Base-by-base conservation (phyloP, 106 monocot genomes). In the Alisma plantagoaquatica region DNA sequence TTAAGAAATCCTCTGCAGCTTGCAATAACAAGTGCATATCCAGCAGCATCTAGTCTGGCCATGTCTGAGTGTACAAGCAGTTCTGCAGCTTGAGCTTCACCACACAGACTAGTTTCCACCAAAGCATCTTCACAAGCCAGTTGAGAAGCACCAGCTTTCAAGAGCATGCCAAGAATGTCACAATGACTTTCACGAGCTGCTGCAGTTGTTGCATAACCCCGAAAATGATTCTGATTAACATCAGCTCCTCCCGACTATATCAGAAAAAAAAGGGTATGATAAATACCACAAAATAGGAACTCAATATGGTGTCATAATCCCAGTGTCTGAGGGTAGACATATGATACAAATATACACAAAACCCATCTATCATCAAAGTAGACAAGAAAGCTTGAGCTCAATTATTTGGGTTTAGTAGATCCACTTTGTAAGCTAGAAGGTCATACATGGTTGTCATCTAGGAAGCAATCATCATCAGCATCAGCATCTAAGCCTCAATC, bases 81-180 rank as follows among this genome's bases (percentile, higher is more conserved):
- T 51, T 54, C 26, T n/a, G 70, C 73, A 11, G 70, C 60, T 60
- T 77, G 49, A 26, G 54, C 62, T 61, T 77, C 58, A 45, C 62
- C 70, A 58, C 46, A 74, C 30, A 66, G 61, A 64, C 66, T 67
- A 43, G 77, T 73, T 27, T 82, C 82, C 43, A 74, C 23, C 20
- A 82, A 63, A 22, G 82, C 73, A 63, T 82, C 73, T 30, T 82
- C 77, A 66, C 77, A 74, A 49, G 82, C 77, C 30, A 22, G 32
- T 53, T 61, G 70, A 20, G 82, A 77, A 17, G 61, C 61, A 22
- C 82, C 73, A 29, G 68, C 52, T 60, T 74, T 73, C 35, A 82
- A 3, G 42, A 82, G 77, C 70, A 82, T 66, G 49, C 60, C 15
- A 9, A 82, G 70, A 26, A 74, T 55, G 33, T 48, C 33, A 41